Evolutionary conservation across 2,329 filamentous ascomycete genomes (phyloP).

Genomic region (Cytospora schulzeri): DNA sequence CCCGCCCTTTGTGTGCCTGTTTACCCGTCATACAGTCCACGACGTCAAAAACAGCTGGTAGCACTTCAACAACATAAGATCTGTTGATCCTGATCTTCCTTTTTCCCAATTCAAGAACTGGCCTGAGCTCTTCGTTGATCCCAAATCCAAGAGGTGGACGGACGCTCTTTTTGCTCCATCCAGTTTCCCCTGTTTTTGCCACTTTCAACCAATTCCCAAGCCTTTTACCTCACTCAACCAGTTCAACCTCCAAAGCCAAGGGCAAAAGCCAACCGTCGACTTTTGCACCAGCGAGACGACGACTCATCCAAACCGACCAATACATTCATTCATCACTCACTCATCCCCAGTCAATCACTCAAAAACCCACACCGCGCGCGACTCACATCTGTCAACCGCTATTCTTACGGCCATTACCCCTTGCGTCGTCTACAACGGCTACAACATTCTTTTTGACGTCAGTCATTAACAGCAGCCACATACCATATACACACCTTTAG

Average conservation of each 20-base stretch:
- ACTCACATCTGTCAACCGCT: constrained; percentile 8
- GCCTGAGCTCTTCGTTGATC: constrained; percentile 13
- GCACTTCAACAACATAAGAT: constrained; percentile 14
- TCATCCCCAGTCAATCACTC: background rate
- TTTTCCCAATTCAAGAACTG: background rate
- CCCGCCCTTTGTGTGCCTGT: constrained; percentile 11
- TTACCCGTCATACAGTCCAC: constrained; percentile 6
- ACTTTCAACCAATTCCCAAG: background rate
- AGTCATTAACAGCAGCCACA: constrained; percentile 23
- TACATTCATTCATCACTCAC: constrained; percentile 11
- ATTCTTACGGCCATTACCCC: background rate
- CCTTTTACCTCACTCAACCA: background rate
- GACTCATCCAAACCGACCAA: background rate
- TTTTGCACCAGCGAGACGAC: background rate
- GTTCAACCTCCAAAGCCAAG: constrained; percentile 1
- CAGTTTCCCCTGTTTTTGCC: background rate
- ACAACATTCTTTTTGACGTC: constrained; percentile 13
- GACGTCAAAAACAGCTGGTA: constrained; percentile 13
- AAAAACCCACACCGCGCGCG: background rate
- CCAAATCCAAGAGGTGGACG: background rate
- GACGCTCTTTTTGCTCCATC: background rate
- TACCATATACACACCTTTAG: constrained; percentile 3
- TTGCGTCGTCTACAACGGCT: constrained; percentile 14
- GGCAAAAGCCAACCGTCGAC: constrained; percentile 1
- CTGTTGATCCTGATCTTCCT: constrained; percentile 26